Percentiles rank a stretch among this genome's conserved stretches.
These are phyloP conservation scores for Aspergillus persii DNA, from an alignment of 2,329 filamentous ascomycete species.

Conservation along the genomic window DNA sequence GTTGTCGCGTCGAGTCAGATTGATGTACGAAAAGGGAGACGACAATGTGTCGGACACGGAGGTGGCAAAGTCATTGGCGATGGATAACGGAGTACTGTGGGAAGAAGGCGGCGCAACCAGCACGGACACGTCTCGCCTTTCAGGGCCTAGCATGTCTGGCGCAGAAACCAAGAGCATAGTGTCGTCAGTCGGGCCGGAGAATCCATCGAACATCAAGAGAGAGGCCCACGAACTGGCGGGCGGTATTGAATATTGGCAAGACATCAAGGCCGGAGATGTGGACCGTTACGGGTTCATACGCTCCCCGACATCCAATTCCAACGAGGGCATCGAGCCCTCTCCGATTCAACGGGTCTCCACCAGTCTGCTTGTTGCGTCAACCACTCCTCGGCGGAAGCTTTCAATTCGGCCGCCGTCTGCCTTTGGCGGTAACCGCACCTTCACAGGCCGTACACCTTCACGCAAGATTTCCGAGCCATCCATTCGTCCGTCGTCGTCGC, in stretches of 20 bases:
- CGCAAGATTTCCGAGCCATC: constrained; percentile 44
- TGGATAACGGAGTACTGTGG: constrained; percentile 41
- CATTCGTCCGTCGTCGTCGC: constrained; percentile 47
- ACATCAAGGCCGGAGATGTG: constrained; percentile 58
- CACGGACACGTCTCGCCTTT: constrained; percentile 28
- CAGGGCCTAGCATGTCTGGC: constrained; percentile 25
- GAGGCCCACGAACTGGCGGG: constrained; percentile 59
- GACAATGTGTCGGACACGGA: constrained; percentile 51
- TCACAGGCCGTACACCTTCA: constrained; percentile 38
- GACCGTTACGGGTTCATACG: constrained; percentile 66
- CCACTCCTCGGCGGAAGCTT: constrained; percentile 54
- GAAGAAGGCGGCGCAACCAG: constrained; percentile 35
- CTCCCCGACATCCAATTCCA: constrained; percentile 24
- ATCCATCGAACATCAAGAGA: constrained; percentile 42
- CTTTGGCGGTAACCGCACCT: constrained; percentile 46
- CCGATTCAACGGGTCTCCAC: constrained; percentile 60
- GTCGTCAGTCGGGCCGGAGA: constrained; percentile 27
- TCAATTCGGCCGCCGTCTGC: constrained; percentile 52
- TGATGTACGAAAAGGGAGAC: constrained; percentile 63
- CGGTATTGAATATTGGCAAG: constrained; percentile 64
- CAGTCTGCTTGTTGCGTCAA: constrained; percentile 55
- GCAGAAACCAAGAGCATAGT: constrained; percentile 27
- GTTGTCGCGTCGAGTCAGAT: constrained; percentile 60
- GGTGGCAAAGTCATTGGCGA: constrained; percentile 35
- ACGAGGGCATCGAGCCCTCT: constrained; percentile 34